Conservation (phyloP, 1,284 basidiomycete genomes). For the Marasmius fiardii region DNA sequence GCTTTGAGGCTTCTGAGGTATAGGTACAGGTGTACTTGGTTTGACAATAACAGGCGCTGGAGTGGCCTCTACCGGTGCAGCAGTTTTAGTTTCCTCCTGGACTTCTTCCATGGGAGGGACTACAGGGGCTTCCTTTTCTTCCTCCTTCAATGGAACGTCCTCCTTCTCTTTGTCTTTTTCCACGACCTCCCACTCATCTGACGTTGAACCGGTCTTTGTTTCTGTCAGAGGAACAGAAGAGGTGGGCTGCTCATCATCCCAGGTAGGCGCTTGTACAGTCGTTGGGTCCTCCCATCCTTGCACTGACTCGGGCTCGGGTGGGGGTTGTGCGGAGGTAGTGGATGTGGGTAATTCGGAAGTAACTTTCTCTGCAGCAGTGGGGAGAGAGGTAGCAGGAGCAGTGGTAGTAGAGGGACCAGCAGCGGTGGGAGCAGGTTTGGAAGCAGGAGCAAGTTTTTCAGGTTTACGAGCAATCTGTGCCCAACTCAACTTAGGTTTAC, state of each 20-base stretch:
- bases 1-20: slow-evolving; percentile 1
- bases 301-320: slow-evolving; percentile 20
- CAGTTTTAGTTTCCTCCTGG: slow-evolving; percentile 22
- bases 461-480: slow-evolving; percentile 2
- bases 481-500: slow-evolving; percentile 20
- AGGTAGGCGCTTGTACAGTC: slow-evolving; percentile 64
- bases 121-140: slow-evolving; percentile 33
- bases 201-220: slow-evolving; percentile 18
- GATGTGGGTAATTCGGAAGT: slow-evolving; percentile 30
- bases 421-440: slow-evolving; percentile 3
- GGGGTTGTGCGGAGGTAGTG: slow-evolving; percentile 31
- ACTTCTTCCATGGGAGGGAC: slow-evolving; percentile 11
- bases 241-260: slow-evolving; percentile 68
- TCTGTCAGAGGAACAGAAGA: slow-evolving; percentile 35
- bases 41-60: slow-evolving; percentile 5
- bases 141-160: slow-evolving; percentile 18
- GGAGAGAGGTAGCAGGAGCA: neutral
- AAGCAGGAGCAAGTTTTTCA: slow-evolving; percentile 8
- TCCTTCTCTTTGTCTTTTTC: slow-evolving; percentile 1
- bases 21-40: slow-evolving; percentile 1
- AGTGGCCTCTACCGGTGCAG: slow-evolving; percentile 7
- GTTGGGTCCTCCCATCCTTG: slow-evolving; percentile 71
- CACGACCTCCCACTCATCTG: slow-evolving; percentile 1
- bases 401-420: slow-evolving; percentile 15
- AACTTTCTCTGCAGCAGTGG: slow-evolving; percentile 13